A percentile compares a stretch with the other conserved stretches of the same genome.
These are phyloP conservation scores for Polytrichum formosum DNA, from an alignment of 225 moss, liverwort and hornwort species.

Conservation along the genomic window DNA sequence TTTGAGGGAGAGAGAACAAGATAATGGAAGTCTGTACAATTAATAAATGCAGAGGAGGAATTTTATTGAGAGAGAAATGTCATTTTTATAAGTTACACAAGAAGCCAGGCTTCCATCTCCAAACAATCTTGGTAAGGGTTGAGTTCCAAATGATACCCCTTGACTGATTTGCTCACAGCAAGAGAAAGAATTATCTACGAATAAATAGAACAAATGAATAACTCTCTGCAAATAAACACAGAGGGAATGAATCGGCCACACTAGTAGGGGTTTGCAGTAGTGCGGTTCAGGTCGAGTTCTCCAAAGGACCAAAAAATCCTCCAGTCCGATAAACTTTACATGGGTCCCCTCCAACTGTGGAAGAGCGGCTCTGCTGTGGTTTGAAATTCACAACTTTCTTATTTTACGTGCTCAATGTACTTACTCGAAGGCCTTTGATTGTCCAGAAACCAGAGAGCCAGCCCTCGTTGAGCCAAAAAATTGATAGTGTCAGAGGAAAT, in stretches of 20 bases:
- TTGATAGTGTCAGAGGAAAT: constrained; percentile 13
- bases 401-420: constrained; percentile 22
- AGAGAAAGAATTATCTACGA: constrained; percentile 17
- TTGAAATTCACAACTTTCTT: constrained; percentile 25
- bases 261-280: constrained; percentile 12
- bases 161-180: constrained; percentile 16
- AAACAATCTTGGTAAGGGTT: constrained; percentile 16
- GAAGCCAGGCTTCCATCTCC: constrained; percentile 16
- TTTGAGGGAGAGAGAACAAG: too few relatives aligned
- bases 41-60: too few relatives aligned
- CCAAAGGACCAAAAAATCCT: background rate
- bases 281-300: constrained; percentile 1
- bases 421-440: constrained; percentile 9
- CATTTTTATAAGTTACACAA: constrained; percentile 31
- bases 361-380: background rate
- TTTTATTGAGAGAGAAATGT: constrained; percentile 21
- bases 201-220: constrained; percentile 2
- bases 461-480: constrained; percentile 27
- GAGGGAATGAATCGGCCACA: constrained; percentile 4
- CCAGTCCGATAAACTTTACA: constrained; percentile 16
- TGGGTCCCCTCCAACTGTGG: constrained; percentile 3
- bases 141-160: constrained; percentile 5
- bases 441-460: constrained; percentile 1
- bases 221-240: constrained; percentile 2
- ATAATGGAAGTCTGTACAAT: too few relatives aligned